These are phyloP conservation scores for Gracilaria caudata DNA, from an alignment of 23 red algal genomes.

Conservation along the genomic window DNA sequence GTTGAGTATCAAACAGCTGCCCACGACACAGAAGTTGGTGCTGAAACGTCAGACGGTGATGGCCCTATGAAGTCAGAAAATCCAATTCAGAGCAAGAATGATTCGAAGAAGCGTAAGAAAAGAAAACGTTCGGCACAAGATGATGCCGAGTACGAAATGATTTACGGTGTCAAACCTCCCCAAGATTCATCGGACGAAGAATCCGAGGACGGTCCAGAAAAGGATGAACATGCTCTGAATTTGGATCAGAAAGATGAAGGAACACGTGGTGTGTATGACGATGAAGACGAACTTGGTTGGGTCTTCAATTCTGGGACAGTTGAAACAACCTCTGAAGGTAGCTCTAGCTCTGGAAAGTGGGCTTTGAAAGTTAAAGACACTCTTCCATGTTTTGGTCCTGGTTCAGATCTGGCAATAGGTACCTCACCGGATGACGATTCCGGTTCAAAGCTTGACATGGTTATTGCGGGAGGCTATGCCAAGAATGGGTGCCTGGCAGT, in stretches of 20 bases:
- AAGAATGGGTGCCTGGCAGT: conserved; percentile 75
- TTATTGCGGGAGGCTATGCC: conserved; percentile 64
- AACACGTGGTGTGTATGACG: conserved; percentile 71
- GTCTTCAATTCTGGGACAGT: conserved; percentile 65
- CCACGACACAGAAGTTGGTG: conserved; percentile 23
- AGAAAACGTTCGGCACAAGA: conserved; percentile 51
- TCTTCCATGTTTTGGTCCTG: conserved; percentile 67
- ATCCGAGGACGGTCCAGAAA: conserved; percentile 34
- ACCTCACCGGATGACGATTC: conserved; percentile 43
- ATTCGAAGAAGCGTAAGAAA: conserved; percentile 43
- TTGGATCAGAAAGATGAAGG: conserved; percentile 68
- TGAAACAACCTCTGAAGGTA: background rate
- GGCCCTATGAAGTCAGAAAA: background rate
- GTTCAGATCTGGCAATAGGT: conserved; percentile 65
- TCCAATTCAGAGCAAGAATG: background rate
- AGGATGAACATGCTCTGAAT: conserved; percentile 34
- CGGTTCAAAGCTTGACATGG: conserved; percentile 51
- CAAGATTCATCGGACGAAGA: conserved; percentile 61
- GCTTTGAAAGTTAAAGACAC: conserved; percentile 74
- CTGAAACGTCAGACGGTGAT: background rate
- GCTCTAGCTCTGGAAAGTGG: conserved; percentile 45
- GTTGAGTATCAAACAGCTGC: conserved; percentile 60
- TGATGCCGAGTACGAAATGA: conserved; percentile 71
- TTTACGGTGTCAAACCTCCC: conserved; percentile 66
- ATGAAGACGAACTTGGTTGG: conserved; percentile 68